Conservation (phyloP, 331 rosid species). For the Saraca asoca region DNA sequence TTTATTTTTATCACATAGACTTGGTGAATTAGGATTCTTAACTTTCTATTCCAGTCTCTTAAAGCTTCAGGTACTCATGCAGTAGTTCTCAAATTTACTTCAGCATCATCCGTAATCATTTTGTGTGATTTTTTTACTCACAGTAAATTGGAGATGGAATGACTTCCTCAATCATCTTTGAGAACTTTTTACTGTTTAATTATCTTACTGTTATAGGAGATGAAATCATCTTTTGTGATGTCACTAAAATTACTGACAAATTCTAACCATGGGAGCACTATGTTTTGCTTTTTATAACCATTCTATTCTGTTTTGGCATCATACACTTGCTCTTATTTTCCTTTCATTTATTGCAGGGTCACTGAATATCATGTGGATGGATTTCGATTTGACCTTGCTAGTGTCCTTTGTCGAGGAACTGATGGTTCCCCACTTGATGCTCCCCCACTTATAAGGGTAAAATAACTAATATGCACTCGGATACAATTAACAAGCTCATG, state of each 20-base stretch:
- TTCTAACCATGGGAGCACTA: slow-evolving; percentile 9
- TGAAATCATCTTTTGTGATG: slow-evolving; percentile 26
- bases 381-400: slow-evolving; percentile 95
- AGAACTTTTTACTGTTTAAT: slow-evolving; percentile 21
- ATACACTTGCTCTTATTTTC: slow-evolving; percentile 11
- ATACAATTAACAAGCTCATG: slow-evolving; percentile 8
- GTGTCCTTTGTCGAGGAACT: slow-evolving; percentile 87
- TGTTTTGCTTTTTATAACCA: slow-evolving; percentile 7
- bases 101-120: slow-evolving; percentile 7
- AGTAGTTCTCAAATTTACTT: background rate
- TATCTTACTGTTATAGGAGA: background rate
- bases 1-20: slow-evolving; percentile 23
- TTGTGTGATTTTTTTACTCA: slow-evolving; percentile 1
- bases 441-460: slow-evolving; percentile 84
- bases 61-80: slow-evolving; percentile 14
- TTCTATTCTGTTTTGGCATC: slow-evolving; percentile 13
- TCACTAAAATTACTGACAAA: slow-evolving; percentile 13
- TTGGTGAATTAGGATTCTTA: slow-evolving; percentile 19
- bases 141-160: background rate
- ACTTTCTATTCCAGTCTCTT: slow-evolving; percentile 16
- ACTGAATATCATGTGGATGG: slow-evolving; percentile 94
- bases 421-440: slow-evolving; percentile 83
- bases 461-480: slow-evolving; percentile 29
- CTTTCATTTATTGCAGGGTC: slow-evolving; percentile 59
- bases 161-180: background rate